Conservation (phyloP, 2,329 filamentous ascomycete genomes). For the Pseudocercospora crystallina region DNA sequence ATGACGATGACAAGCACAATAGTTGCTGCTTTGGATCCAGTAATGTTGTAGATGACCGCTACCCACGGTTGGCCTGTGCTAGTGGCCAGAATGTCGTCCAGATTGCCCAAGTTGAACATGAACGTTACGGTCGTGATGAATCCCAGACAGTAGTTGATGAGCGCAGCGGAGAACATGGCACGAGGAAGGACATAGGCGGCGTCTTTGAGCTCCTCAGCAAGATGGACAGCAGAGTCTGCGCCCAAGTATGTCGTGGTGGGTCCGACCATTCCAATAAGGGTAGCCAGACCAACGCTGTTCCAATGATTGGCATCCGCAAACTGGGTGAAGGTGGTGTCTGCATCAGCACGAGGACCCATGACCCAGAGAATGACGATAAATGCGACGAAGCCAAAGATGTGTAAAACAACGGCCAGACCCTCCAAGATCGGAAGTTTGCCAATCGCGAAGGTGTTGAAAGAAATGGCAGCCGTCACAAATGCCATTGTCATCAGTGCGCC, state of each 20-base stretch:
- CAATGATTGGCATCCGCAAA: constrained; percentile 29
- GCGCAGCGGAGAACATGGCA: constrained; percentile 32
- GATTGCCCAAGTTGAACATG: constrained; percentile 30
- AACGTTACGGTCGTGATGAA: constrained; percentile 32
- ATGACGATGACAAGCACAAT: constrained; percentile 27
- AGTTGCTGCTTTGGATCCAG: constrained; percentile 27
- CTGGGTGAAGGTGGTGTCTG: constrained; percentile 24
- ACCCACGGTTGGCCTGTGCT: constrained; percentile 29
- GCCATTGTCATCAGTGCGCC: constrained; percentile 26
- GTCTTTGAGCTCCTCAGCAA: constrained; percentile 35
- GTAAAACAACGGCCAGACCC: constrained; percentile 29
- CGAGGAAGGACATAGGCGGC: constrained; percentile 32
- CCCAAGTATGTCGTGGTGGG: constrained; percentile 40
- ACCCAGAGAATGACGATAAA: constrained; percentile 32
- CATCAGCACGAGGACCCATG: constrained; percentile 23
- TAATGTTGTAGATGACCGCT: constrained; percentile 26
- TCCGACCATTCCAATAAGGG: constrained; percentile 30
- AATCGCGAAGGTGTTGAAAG: constrained; percentile 33
- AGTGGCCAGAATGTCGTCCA: constrained; percentile 22
- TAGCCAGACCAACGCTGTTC: constrained; percentile 26
- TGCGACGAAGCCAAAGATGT: constrained; percentile 33
- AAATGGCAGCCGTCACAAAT: constrained; percentile 26
- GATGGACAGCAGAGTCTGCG: constrained; percentile 40
- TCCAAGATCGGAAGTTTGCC: constrained; percentile 32
- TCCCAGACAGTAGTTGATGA: constrained; percentile 33